phyloP scores from a whole-genome alignment of 2,329 filamentous ascomycete genomes.

The Xylaria polymorpha region DNA sequence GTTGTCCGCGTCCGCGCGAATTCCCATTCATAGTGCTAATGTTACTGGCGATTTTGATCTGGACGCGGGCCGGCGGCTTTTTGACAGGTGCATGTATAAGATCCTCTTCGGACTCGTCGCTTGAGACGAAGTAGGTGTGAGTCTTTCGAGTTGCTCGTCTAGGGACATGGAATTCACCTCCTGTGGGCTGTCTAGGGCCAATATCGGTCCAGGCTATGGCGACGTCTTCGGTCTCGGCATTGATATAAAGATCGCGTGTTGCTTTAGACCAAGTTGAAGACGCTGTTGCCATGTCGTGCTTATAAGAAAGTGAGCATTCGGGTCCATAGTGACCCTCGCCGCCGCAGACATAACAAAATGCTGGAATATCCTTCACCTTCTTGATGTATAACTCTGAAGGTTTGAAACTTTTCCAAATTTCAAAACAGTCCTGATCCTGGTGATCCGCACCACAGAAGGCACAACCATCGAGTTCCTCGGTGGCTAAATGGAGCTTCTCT shows the following conservation, averaged over 20 bases:
- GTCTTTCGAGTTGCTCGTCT: constrained; percentile 45
- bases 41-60: constrained; percentile 48
- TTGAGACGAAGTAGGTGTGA: constrained; percentile 50
- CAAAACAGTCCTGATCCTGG: constrained; percentile 68
- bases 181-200: constrained; percentile 19
- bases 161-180: constrained; percentile 43
- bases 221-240: constrained; percentile 55
- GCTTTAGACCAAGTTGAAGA: constrained; percentile 64
- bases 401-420: constrained; percentile 69
- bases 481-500: constrained; percentile 65
- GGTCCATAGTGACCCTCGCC: constrained; percentile 65
- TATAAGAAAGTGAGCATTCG: constrained; percentile 60
- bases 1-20: constrained; percentile 39
- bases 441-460: constrained; percentile 71
- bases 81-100: constrained; percentile 46
- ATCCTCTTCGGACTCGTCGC: constrained; percentile 51
- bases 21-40: constrained; percentile 38
- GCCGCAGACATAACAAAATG: constrained; percentile 69
- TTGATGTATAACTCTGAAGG: constrained; percentile 55
- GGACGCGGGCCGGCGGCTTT: constrained; percentile 39
- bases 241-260: constrained; percentile 63
- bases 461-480: constrained; percentile 68
- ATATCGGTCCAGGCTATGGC: constrained; percentile 52
- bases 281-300: constrained; percentile 39
- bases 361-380: constrained; percentile 62